Evolutionary conservation across 2,329 filamentous ascomycete species (phyloP), one percentile per base, ranked within the genome.

Genomic region (Whalleya microplaca): DNA sequence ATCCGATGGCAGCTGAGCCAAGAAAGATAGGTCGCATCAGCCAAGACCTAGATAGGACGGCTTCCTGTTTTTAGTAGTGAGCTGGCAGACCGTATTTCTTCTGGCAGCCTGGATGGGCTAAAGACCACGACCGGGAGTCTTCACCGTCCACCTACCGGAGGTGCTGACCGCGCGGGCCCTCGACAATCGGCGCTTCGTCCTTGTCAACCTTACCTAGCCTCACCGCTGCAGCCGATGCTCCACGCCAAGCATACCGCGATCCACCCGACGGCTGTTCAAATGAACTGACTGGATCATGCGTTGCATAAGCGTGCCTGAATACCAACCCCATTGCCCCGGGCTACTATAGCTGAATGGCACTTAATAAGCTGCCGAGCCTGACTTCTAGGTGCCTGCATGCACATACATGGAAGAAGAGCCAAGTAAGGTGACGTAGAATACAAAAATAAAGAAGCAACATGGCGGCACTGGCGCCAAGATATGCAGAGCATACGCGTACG

Each of bases 1-100:
- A 47, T 32, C 21, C 19, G 2, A 14, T 37, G 21, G 20, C 12
- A 47, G 50, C 42, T 42, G 44, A 53, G 50, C 49, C 49, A 51
- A 51, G 42, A 45, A 16, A 2, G 14, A n/a, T 6, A 23, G n/a
- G 27, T 23, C 9, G 49, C 14, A 21, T 41, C 32, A 14, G 32
- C 32, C 32, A 37, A 37, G 32, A 3, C 10, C 14, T 37, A 16
- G 10, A 7, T 16, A 37, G 32, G 32, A 3, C 5, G 32, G 14
- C 6, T 16, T 37, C 32, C 10, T 14, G 14, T 37, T 37, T 37
- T 14, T 3, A 12, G 32, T 12, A 9, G 23, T 9, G 23, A 27
- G 23, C 9, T 27, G 9, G 23, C 32, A 37, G 32, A 5, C 12
- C 27, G 27, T 6, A 6, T 37, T 12, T 16, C 7, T 37, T 16